Evolutionary conservation across 257 asterid genomes (phyloP).

Genomic region (Penstemon barbatus): DNA sequence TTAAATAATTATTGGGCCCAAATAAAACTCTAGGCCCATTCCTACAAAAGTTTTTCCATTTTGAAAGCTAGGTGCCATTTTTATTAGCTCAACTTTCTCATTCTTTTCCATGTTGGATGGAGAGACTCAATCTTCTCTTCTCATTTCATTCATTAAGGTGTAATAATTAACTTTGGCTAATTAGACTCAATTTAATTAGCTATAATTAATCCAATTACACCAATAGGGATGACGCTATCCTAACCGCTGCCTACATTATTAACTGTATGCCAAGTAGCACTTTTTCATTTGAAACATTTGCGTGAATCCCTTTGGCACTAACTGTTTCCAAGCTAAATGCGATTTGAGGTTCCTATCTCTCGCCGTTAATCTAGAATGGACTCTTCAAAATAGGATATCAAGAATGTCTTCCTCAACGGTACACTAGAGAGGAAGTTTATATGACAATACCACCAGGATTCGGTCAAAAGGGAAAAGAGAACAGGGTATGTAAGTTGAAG

Average conservation of each 20-base stretch:
- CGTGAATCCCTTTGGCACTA: not conserved
- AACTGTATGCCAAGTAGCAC: not conserved
- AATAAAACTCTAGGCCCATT: too few species aligned
- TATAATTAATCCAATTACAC: too few species aligned
- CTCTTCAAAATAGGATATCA: not conserved
- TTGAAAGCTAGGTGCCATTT: too few species aligned
- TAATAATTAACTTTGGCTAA: too few species aligned
- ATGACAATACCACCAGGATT: not conserved
- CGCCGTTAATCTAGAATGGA: not conserved
- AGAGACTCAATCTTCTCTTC: too few species aligned
- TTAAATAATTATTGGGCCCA: too few species aligned
- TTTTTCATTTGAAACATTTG: not conserved
- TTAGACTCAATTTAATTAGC: too few species aligned
- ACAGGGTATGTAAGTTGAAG: not conserved
- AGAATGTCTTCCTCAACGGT: too few species aligned
- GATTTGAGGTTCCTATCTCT: not conserved
- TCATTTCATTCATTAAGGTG: too few species aligned
- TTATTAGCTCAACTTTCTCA: too few species aligned
- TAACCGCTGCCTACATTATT: not conserved
- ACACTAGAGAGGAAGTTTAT: not conserved
- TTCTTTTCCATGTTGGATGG: too few species aligned
- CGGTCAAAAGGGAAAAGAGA: not conserved
- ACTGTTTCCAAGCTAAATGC: not conserved
- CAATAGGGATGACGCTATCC: not conserved
- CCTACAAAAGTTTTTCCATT: too few species aligned